Evolutionary conservation across 495 filamentous ascomycete genomes (phyloP), one percentile per base, ranked within the genome.

Genomic region (Penicillium tannophilum): DNA sequence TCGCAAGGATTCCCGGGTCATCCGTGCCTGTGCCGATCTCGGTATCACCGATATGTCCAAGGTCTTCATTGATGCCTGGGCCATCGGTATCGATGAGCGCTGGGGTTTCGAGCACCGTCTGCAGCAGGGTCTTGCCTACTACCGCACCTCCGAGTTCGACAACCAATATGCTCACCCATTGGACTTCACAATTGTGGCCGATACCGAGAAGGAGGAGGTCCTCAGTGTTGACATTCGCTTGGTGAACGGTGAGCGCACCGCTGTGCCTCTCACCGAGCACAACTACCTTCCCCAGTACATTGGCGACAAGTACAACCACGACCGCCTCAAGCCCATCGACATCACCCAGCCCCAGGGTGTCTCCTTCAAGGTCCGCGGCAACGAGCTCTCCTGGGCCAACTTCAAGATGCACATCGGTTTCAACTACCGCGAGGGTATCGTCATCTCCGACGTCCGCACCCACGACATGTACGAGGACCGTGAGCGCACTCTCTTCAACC

Each of bases 391-490:
- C 6, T 76, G 72, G 73, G 73, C 72, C 43, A 72, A 70, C 52
- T 72, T 58, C 62, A 75, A 75, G 58, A 76, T 75, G 71, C 72
- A 75, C 60, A 73, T 92, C 44, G 88, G 89, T 14, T 93, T 92
- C 76, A 97, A 93, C 80, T 92, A 96, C 75, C 84, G 90, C n/a
- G 93, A 97, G 71, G 93, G 93, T 30, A 90, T 97, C 57, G 87
- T 96, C 16, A 80, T 97, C 20, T 93, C 90, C 72, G 91, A 97
- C 72, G 90, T 97, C 69, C 92, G 88, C 35, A 93, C 87, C 78
- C 93, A 92, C 66, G 93, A 96, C 74, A 90, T 81, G 60, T 92
- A 91, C 66, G 87, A 91, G 66, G 92, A 91, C 39, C 88, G 77
- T 36, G 82, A 89, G 44, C 84, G 93, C 30, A 88, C 89, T 1